A percentile compares a stretch with the other conserved stretches of the same genome.
Conservation (phyloP, 352 stramenopile species). For the Phytophthora brassicae region DNA sequence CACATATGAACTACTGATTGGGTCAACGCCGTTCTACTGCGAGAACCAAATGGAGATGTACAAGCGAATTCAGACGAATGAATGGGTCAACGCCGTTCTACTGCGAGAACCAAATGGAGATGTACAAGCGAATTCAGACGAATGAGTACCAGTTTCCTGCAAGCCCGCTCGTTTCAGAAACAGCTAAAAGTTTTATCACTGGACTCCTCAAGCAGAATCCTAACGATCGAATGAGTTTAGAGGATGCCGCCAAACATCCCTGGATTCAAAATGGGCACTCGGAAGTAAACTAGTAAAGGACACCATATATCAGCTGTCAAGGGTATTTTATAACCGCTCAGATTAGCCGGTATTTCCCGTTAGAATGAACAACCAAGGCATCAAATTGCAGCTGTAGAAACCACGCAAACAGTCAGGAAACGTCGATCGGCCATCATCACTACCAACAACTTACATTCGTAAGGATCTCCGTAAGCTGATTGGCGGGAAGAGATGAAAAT, state of each 20-base stretch:
- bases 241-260: slow-evolving; percentile 51
- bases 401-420: slow-evolving; percentile 5
- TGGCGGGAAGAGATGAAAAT: slow-evolving; percentile 48
- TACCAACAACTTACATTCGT: slow-evolving; percentile 42
- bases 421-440: not conserved
- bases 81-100: slow-evolving; percentile 80
- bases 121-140: slow-evolving; percentile 75
- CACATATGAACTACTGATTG: slow-evolving; percentile 80
- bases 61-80: slow-evolving; percentile 72
- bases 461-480: slow-evolving; percentile 56
- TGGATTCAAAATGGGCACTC: slow-evolving; percentile 53
- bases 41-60: slow-evolving; percentile 86
- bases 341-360: slow-evolving; percentile 61
- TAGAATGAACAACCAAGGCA: slow-evolving; percentile 52
- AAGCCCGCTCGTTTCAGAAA: slow-evolving; percentile 46
- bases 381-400: slow-evolving; percentile 63
- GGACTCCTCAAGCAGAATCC: slow-evolving; percentile 58
- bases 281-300: slow-evolving; percentile 25
- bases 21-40: slow-evolving; percentile 75
- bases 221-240: slow-evolving; percentile 60
- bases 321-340: slow-evolving; percentile 20
- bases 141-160: slow-evolving; percentile 63
- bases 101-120: slow-evolving; percentile 77
- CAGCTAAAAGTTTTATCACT: slow-evolving; percentile 66
- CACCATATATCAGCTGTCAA: not conserved